Evolutionary conservation across 306 rosid genomes (phyloP).

Genomic region (Pterocarpus santalinus): DNA sequence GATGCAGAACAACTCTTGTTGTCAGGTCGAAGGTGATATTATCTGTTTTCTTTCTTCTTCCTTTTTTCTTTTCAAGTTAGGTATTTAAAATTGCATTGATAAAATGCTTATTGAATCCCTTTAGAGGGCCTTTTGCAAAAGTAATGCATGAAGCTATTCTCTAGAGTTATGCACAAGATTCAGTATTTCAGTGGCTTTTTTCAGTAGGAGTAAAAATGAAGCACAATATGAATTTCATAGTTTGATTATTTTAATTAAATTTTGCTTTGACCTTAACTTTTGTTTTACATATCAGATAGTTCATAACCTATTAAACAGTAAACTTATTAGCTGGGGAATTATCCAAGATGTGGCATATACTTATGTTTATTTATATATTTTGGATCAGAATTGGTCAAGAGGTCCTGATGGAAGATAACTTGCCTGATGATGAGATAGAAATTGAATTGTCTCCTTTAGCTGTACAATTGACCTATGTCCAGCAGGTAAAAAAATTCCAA

Average conservation of each 20-base stretch:
- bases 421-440: conserved; percentile 84
- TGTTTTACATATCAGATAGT: conserved; percentile 12
- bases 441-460: conserved; percentile 92
- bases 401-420: conserved; percentile 75
- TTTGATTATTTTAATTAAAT: conserved; percentile 22
- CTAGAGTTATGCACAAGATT: background rate
- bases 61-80: background rate
- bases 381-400: conserved; percentile 88
- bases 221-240: conserved; percentile 27
- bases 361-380: conserved; percentile 42
- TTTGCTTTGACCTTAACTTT: background rate
- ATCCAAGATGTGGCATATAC: conserved; percentile 7
- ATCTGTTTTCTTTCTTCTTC: background rate
- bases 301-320: conserved; percentile 17
- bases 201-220: conserved; percentile 27
- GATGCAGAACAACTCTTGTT: conserved; percentile 93
- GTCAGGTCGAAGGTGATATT: conserved; percentile 80
- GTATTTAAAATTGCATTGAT: background rate
- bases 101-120: conserved; percentile 2
- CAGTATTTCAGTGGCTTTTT: background rate
- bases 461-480: conserved; percentile 94
- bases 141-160: conserved; percentile 18
- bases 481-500: conserved; percentile 66
- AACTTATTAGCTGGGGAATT: conserved; percentile 2
- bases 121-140: conserved; percentile 36